Percentiles rank a stretch among this genome's conserved stretches.
phyloP scores from a whole-genome alignment of 345 rosid genomes.

The Triadica sebifera region DNA sequence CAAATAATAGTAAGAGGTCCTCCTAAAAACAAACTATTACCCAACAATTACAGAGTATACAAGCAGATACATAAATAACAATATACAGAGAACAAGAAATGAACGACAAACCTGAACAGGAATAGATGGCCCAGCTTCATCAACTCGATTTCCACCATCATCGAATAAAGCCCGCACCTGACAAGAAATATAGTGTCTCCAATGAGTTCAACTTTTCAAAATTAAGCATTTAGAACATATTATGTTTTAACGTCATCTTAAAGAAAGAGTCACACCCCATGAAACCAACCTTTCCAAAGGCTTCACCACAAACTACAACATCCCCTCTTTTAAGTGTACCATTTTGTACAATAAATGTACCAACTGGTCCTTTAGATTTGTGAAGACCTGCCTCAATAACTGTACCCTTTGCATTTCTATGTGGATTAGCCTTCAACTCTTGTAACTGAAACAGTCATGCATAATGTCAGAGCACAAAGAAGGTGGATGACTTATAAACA shows the following conservation, averaged over 20 bases:
- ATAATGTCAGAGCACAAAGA: slow-evolving; percentile 29
- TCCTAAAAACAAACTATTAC: neutral
- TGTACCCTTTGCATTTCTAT: slow-evolving; percentile 89
- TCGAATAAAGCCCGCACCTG: slow-evolving; percentile 95
- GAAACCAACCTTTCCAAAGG: slow-evolving; percentile 85
- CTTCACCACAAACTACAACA: slow-evolving; percentile 88
- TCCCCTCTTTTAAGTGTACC: slow-evolving; percentile 93
- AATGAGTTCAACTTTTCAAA: neutral
- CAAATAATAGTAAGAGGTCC: neutral
- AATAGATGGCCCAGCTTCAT: slow-evolving; percentile 91
- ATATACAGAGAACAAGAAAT: neutral
- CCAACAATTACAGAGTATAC: neutral
- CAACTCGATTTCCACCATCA: slow-evolving; percentile 69
- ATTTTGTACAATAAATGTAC: slow-evolving; percentile 91
- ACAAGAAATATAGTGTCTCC: slow-evolving; percentile 17
- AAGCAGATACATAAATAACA: neutral
- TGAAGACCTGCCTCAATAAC: slow-evolving; percentile 94
- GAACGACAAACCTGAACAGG: slow-evolving; percentile 74
- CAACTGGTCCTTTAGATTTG: slow-evolving; percentile 87
- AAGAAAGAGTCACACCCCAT: slow-evolving; percentile 17
- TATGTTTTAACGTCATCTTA: slow-evolving; percentile 4
- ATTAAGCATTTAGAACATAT: slow-evolving; percentile 15
- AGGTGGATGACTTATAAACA: neutral
- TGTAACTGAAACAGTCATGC: slow-evolving; percentile 64
- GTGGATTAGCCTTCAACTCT: slow-evolving; percentile 97